These are phyloP conservation scores for Lentinula raphanica DNA, from an alignment of 768 basidiomycete species.

Conservation along the genomic window DNA sequence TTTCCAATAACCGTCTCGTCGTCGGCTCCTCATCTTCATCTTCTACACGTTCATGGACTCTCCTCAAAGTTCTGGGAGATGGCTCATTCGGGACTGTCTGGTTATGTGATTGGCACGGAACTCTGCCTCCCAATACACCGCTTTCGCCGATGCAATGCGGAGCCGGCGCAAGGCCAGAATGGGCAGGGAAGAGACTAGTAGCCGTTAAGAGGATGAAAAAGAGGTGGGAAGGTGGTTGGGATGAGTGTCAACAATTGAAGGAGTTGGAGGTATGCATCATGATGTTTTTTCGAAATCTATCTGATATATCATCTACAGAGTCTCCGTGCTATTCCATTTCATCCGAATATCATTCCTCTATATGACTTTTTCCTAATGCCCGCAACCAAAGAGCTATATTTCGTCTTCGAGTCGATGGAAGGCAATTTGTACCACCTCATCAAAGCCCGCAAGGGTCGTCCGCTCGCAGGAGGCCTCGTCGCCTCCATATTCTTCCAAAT, in stretches of 20 bases:
- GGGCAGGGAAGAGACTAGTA: constrained; percentile 89
- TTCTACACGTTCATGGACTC: constrained; percentile 85
- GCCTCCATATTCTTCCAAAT: constrained; percentile 94
- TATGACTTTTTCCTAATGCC: constrained; percentile 99
- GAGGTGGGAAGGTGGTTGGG: constrained; percentile 97
- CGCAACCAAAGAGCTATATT: constrained; percentile 92
- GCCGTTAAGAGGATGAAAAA: constrained; percentile 99
- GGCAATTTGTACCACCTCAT: constrained; percentile 99
- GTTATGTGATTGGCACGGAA: constrained; percentile 98
- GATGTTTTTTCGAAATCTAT: constrained; percentile 5
- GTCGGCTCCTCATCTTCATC: constrained; percentile 71
- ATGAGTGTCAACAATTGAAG: constrained; percentile 91
- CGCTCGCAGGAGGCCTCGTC: constrained; percentile 94
- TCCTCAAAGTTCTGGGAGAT: constrained; percentile 94
- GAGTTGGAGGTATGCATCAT: constrained; percentile 77
- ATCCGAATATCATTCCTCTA: constrained; percentile 95
- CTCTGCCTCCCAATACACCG: constrained; percentile 85
- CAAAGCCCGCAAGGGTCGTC: constrained; percentile 90
- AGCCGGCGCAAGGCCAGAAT: constrained; percentile 87
- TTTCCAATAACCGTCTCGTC: constrained; percentile 61
- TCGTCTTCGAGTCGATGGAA: constrained; percentile 99
- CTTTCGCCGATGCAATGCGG: constrained; percentile 95
- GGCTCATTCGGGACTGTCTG: constrained; percentile 98
- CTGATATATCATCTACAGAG: constrained; percentile 50
- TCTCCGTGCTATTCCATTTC: constrained; percentile 87